phyloP scores from a whole-genome alignment of 108 stramenopile genomes.

The Bacterosira constricta region DNA sequence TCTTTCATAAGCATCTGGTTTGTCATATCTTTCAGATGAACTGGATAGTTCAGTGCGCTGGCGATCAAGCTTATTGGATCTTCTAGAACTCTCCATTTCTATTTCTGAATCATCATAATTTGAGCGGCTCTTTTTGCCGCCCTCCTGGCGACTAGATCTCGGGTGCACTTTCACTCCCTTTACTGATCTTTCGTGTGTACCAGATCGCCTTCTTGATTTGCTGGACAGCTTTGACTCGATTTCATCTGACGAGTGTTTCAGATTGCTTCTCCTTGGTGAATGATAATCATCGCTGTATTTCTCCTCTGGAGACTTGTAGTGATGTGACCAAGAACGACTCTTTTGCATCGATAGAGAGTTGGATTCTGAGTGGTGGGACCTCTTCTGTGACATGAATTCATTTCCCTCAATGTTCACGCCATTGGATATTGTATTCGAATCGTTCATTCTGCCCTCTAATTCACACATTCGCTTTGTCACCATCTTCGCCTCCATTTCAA shows the following conservation, averaged over 20 bases:
- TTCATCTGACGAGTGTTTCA: not conserved
- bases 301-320: conserved; percentile 15
- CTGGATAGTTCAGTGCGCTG: not conserved
- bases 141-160: not conserved
- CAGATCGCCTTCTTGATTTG: not conserved
- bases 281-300: not conserved
- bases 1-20: no score
- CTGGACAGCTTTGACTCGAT: not conserved
- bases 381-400: not conserved
- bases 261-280: not conserved
- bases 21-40: not conserved
- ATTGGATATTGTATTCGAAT: not conserved
- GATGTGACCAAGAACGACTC: not conserved
- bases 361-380: not conserved
- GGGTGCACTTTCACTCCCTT: not conserved
- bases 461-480: conserved; percentile 20
- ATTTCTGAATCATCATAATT: not conserved
- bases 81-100: not conserved
- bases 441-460: conserved; percentile 26
- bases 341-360: conserved; percentile 1
- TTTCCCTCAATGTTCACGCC: not conserved
- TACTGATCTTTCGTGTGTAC: not conserved
- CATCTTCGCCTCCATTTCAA: conserved; percentile 23
- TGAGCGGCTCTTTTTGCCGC: not conserved
- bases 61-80: not conserved